phyloP scores from a whole-genome alignment of 768 basidiomycete species.

The Xerocomus spinulosus region DNA sequence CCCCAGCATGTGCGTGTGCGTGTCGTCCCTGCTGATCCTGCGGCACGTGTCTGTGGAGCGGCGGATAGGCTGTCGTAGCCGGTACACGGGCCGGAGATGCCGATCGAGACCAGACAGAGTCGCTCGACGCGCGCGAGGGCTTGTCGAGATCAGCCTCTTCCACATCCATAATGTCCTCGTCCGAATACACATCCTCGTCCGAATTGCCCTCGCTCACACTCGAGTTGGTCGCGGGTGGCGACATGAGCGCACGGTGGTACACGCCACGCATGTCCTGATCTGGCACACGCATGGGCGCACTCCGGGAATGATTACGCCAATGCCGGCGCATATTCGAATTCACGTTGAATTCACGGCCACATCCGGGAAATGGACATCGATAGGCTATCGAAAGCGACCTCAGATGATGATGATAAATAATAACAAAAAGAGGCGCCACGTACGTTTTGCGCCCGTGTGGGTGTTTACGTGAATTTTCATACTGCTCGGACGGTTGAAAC shows the following conservation, averaged over 20 bases:
- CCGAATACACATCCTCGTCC: slow-evolving; percentile 15
- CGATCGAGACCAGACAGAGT: slow-evolving; percentile 28
- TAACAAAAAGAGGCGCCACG: slow-evolving; percentile 15
- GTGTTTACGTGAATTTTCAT: slow-evolving; percentile 42
- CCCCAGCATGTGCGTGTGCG: background rate
- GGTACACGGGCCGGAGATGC: slow-evolving; percentile 26
- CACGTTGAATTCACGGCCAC: slow-evolving; percentile 75
- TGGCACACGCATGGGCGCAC: slow-evolving; percentile 18
- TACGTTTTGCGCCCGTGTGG: slow-evolving; percentile 37
- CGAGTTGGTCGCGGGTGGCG: slow-evolving; percentile 28
- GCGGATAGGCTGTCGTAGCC: no score
- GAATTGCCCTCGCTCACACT: slow-evolving; percentile 23
- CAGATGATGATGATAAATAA: slow-evolving; percentile 11
- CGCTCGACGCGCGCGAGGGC: slow-evolving; percentile 18
- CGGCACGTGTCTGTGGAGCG: slow-evolving; percentile 15
- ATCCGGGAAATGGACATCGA: slow-evolving; percentile 68
- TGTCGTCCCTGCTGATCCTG: slow-evolving; percentile 19
- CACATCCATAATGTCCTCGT: slow-evolving; percentile 28
- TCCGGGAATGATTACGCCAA: slow-evolving; percentile 57
- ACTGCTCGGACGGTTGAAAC: slow-evolving; percentile 40
- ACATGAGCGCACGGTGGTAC: slow-evolving; percentile 23
- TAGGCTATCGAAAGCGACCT: slow-evolving; percentile 46
- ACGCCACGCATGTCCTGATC: slow-evolving; percentile 18
- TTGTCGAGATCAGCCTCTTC: no score
- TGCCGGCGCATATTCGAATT: slow-evolving; percentile 84